phyloP scores from a whole-genome alignment of 73 alveolate genomes.

The Tetrahymena malaccensis region DNA sequence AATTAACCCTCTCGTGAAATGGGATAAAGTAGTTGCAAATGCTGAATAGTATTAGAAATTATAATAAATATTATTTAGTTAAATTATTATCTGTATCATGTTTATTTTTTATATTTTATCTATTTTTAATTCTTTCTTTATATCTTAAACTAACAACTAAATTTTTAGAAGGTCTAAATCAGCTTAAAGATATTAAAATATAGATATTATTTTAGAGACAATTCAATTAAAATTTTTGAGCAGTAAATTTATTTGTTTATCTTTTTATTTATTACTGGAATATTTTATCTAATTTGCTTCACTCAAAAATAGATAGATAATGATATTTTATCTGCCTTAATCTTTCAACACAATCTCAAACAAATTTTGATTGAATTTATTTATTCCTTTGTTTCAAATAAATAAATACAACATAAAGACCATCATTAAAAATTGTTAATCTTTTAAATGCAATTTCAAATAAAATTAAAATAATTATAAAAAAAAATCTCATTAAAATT shows the following conservation, averaged over 20 bases:
- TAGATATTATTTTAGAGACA: background rate
- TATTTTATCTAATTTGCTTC: background rate
- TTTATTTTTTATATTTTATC: too few relatives aligned
- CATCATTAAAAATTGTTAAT: too few relatives aligned
- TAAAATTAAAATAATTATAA: too few relatives aligned
- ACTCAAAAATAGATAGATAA: too few relatives aligned
- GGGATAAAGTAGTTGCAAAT: background rate
- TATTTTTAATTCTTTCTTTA: background rate
- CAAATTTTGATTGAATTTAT: too few relatives aligned
- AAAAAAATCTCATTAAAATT: background rate
- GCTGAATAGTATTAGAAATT: background rate
- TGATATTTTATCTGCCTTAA: background rate
- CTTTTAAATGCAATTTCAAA: too few relatives aligned
- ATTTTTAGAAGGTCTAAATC: background rate
- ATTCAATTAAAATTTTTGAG: background rate
- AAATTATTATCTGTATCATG: background rate
- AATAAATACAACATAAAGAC: too few relatives aligned
- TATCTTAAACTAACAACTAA: background rate
- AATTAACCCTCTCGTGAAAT: background rate
- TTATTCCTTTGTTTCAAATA: too few relatives aligned
- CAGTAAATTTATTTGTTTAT: background rate
- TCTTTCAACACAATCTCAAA: background rate
- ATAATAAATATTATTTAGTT: too few relatives aligned
- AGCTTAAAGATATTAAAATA: background rate
- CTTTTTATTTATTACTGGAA: background rate